Percentiles rank a stretch among this genome's conserved stretches.
Evolutionary conservation across 495 filamentous ascomycete species (phyloP).

Genomic region (Bryoglossum gracile): DNA sequence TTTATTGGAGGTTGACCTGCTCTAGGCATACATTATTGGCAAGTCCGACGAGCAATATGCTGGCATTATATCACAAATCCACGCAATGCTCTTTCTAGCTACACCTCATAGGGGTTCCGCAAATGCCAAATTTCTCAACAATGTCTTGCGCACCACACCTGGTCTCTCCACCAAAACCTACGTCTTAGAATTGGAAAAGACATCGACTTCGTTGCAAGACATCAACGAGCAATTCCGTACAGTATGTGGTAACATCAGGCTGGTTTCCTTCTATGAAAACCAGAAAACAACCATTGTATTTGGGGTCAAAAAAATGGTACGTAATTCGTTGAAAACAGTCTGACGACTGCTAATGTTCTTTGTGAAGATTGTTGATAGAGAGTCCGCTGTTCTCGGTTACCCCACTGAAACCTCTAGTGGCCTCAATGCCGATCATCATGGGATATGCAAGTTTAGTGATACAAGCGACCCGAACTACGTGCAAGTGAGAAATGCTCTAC

Average conservation of each 20-base stretch:
- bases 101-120: conserved; percentile 44
- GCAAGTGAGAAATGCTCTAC: conserved; percentile 31
- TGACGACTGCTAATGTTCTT: not conserved
- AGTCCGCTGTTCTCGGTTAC: conserved; percentile 40
- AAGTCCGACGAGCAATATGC: conserved; percentile 34
- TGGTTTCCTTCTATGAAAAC: conserved; percentile 45
- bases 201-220: conserved; percentile 30
- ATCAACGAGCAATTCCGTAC: conserved; percentile 44
- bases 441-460: conserved; percentile 39
- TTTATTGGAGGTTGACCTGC: not conserved
- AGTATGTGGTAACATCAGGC: conserved; percentile 29
- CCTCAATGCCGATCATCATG: conserved; percentile 40
- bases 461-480: conserved; percentile 35
- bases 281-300: conserved; percentile 29
- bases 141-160: conserved; percentile 22
- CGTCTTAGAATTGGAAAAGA: conserved; percentile 29
- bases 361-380: conserved; percentile 23
- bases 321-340: conserved; percentile 1
- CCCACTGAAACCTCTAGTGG: conserved; percentile 32
- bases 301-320: conserved; percentile 17
- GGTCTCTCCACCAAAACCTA: conserved; percentile 4
- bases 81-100: conserved; percentile 38
- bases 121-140: conserved; percentile 33
- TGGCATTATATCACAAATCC: conserved; percentile 28
- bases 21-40: conserved; percentile 30